Evolutionary conservation across 805 yeast genomes (phyloP).

Genomic region (Yamadazyma paraphyllophila): DNA sequence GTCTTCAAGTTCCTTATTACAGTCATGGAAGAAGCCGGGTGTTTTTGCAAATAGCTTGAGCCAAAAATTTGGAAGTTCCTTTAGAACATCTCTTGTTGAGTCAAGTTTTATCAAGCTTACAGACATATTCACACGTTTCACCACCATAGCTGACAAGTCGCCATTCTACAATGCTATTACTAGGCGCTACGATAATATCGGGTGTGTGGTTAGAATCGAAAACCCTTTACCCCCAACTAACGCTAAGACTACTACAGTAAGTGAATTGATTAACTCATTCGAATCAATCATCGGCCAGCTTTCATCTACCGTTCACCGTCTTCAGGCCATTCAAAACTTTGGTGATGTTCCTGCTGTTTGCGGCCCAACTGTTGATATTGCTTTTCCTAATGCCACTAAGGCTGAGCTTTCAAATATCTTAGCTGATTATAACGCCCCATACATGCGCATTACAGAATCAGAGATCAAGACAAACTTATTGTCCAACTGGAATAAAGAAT

Average conservation of each 20-base stretch:
- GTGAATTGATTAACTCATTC: no score
- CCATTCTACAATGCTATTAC: conserved; percentile 9
- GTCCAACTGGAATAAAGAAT: not conserved
- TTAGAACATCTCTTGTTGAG: conserved; percentile 1
- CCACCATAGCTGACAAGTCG: conserved; percentile 7
- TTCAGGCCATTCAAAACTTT: not conserved
- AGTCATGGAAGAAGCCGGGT: not conserved
- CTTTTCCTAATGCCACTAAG: conserved; percentile 8
- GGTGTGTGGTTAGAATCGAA: conserved; percentile 6
- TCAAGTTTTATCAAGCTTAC: not conserved
- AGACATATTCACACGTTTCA: conserved; percentile 2
- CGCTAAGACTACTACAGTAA: no score
- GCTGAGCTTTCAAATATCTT: conserved; percentile 6
- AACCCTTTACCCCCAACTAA: not conserved
- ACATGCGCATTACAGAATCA: conserved; percentile 2
- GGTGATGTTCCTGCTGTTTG: conserved; percentile 3
- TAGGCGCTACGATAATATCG: conserved; percentile 9
- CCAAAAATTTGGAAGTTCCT: conserved; percentile 1
- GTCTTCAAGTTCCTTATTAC: not conserved
- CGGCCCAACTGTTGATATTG: not conserved
- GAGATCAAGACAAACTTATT: not conserved
- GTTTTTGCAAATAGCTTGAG: not conserved
- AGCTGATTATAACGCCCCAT: conserved; percentile 10
- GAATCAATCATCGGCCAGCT: not conserved
- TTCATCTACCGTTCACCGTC: not conserved